Evolutionary conservation across 495 filamentous ascomycete species (phyloP), one percentile per base, ranked within the genome.

Genomic region (Sordaria brevicollis): DNA sequence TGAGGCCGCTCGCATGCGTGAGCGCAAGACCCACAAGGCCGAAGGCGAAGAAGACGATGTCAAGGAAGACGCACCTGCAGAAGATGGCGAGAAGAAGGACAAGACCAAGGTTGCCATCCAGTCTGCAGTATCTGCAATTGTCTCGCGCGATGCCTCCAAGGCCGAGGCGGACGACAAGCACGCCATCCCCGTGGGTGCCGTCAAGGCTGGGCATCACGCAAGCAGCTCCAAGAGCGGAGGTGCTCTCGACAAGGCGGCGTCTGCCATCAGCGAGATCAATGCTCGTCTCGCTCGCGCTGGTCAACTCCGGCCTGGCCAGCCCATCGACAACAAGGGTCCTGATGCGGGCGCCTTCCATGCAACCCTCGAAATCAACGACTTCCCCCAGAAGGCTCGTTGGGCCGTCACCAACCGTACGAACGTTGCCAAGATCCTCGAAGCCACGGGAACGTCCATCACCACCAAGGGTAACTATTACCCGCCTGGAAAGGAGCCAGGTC

Each of bases 321-420:
- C 96, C 19, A 97, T 97, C 76, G 95, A 99, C 83, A 99, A 99
- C 79, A 97, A 97, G 78, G 95, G 95, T 5, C 95, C 95, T 13
- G 95, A 99, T 81, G 95, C 95, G 8, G 95, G 95, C 35, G 93
- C 93, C 13, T 99, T 95, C 87, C 95, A 99, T 79, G 93, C 95
- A 34, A 98, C 94, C 4, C 83, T 99, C 74, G 96, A 98, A 78
- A 98, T 99, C 86, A 99, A 99, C 78, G 95, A 98, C 81, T 98
- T 97, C 80, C 96, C 95, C 34, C 95, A 98, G 79, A 97, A 98
- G 88, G 95, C 96, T 72, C 89, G 95, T 69, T 99, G 95, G 95
- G 94, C 93, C 25, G 95, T 99, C 79, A 99, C 95, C 65, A 99
- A 99, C 77, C 89, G 95, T 54, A 99, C 96, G 5, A 99, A 99